Evolutionary conservation across 1,284 basidiomycete genomes (phyloP).

Genomic region (Pulveroboletus sp.): DNA sequence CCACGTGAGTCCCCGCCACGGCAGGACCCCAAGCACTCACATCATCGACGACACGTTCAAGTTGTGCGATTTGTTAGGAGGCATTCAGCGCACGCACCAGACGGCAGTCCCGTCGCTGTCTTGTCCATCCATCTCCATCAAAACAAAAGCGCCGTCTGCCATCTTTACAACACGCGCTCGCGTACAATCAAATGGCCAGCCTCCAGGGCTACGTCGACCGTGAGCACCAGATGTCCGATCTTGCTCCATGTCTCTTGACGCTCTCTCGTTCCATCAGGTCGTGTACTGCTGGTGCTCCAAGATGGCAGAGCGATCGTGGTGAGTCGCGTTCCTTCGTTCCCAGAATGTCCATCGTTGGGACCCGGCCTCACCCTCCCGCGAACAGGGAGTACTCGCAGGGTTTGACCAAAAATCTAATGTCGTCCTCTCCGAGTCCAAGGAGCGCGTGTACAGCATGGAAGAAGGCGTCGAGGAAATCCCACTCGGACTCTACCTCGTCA

Average conservation of each 20-base stretch:
- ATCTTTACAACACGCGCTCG: conserved; percentile 18
- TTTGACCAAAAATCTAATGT: conserved; percentile 93
- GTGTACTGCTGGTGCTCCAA: conserved; percentile 86
- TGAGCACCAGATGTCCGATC: conserved; percentile 37
- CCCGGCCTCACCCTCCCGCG: not conserved
- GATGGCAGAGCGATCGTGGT: conserved; percentile 89
- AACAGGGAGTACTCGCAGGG: conserved; percentile 83
- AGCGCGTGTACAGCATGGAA: conserved; percentile 87
- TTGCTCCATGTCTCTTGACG: conserved; percentile 8
- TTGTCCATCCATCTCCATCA: not conserved
- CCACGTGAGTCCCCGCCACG: not conserved
- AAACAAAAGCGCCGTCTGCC: not conserved
- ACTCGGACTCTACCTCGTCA: conserved; percentile 94
- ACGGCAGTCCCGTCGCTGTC: not conserved
- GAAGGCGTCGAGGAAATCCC: conserved; percentile 94
- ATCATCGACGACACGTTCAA: not conserved
- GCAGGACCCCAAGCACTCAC: conserved; percentile 9
- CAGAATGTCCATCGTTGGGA: too few species aligned
- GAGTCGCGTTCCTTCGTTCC: conserved; percentile 2
- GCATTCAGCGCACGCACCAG: not conserved
- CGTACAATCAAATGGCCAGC: conserved; percentile 61
- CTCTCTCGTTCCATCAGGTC: conserved; percentile 39
- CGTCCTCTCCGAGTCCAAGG: conserved; percentile 87
- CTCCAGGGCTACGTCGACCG: conserved; percentile 86
- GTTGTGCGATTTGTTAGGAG: not conserved